Base-by-base conservation (phyloP, 257 asterid genomes). In the Schizonepeta tenuifolia region DNA sequence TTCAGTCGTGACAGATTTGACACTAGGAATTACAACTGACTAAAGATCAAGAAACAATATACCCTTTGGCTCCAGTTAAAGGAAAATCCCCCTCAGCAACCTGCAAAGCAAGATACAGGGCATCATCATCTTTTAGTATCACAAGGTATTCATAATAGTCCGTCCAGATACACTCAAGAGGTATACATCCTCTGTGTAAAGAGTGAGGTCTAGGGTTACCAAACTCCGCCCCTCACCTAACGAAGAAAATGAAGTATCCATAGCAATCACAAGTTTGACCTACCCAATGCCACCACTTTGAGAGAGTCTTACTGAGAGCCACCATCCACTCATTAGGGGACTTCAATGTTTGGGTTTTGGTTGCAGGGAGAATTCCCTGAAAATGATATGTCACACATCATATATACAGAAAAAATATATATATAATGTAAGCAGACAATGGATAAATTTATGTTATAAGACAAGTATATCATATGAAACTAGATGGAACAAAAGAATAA, bases 221-320 rank as follows among this genome's bases (percentile, higher is more conserved):
- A 20, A 5, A 26, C 40, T 24, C 1, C 40, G 2, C 40, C 11
- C 8, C 17, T 13, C 13, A 38, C 63, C 57, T 4, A 2, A 7
- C 28, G 26, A 13, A 28, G 26, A 24, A 7, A 12, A 26, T 9
- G 43, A 38, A 61, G 40, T 40, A 64, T 40, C 55, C n/a, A 21
- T 36, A 38, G 21, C 38, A 75, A 54, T 49, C 28, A 64, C 35
- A 46, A 60, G 73, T 72, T 72, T 63, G 60, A 63, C 92, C 63
- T 85, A 93, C 97, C 97, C 97, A 93, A 75, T 82, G 96, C 98
- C 98, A 93, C 96, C 96, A 87, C 72, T 14, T 40, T 54, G 79
- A 71, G 59, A 93, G 90, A 69, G 85, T 79, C 83, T 83, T 91
- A 62, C 82, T 70, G 67, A 93, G 87, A 70, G 71, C 70, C 4